A percentile compares a stretch with the other conserved stretches of the same genome.
phyloP scores from a whole-genome alignment of 495 filamentous ascomycete species.

The Beverwykella pulmonaria region DNA sequence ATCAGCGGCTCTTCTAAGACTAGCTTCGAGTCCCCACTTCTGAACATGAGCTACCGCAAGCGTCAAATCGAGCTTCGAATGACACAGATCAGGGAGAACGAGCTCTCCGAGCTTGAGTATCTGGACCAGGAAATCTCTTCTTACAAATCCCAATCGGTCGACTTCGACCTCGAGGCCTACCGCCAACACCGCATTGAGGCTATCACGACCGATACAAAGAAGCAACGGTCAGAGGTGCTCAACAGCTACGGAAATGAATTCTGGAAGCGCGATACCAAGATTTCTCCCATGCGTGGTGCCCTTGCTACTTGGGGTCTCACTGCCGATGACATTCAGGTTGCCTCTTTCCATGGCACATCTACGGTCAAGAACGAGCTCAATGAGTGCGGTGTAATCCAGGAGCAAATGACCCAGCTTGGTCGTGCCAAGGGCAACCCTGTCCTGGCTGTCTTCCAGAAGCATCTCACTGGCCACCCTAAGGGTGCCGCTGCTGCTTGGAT shows the following conservation, averaged over 20 bases:
- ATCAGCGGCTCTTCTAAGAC: slow-evolving; percentile 83
- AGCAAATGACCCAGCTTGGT: slow-evolving; percentile 90
- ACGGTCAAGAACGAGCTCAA: slow-evolving; percentile 99
- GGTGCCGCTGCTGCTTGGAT: slow-evolving; percentile 98
- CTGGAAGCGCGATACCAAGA: slow-evolving; percentile 92
- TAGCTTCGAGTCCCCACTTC: slow-evolving; percentile 86
- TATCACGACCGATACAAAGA: slow-evolving; percentile 78
- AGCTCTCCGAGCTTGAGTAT: slow-evolving; percentile 87
- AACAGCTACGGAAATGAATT: slow-evolving; percentile 87
- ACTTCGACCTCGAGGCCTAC: slow-evolving; percentile 70
- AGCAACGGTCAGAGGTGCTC: slow-evolving; percentile 85
- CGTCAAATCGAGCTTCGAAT: slow-evolving; percentile 87
- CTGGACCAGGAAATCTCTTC: slow-evolving; percentile 83
- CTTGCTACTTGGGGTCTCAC: slow-evolving; percentile 97
- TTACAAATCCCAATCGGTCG: slow-evolving; percentile 30
- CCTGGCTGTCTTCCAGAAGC: slow-evolving; percentile 96
- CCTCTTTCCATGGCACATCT: slow-evolving; percentile 96
- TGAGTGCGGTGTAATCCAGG: slow-evolving; percentile 92
- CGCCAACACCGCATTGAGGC: slow-evolving; percentile 72
- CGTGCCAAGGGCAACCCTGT: slow-evolving; percentile 92
- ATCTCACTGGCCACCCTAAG: slow-evolving; percentile 95
- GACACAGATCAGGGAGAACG: slow-evolving; percentile 88
- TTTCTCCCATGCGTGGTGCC: slow-evolving; percentile 88
- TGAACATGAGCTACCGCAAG: slow-evolving; percentile 92
- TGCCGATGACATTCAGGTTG: slow-evolving; percentile 87